A percentile compares a stretch with the other conserved stretches of the same genome.
These are phyloP conservation scores for Apiospora kogelbergensis DNA, from an alignment of 2,329 filamentous ascomycete species.

Conservation along the genomic window DNA sequence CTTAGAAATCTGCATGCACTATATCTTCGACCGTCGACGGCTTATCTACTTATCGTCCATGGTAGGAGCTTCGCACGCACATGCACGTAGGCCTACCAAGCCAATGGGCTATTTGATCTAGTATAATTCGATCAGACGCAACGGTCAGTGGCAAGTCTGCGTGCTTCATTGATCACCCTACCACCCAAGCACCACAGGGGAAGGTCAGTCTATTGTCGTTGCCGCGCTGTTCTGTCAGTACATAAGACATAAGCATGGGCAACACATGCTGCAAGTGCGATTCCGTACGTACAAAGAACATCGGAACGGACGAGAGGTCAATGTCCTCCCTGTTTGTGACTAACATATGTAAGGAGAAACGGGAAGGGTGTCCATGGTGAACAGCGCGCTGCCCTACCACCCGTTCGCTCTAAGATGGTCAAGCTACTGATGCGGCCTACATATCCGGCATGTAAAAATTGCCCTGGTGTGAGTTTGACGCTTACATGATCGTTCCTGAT, in stretches of 20 bases:
- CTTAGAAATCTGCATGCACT: background rate
- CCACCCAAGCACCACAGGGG: background rate
- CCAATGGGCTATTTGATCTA: background rate
- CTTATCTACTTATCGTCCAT: background rate
- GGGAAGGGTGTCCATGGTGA: background rate
- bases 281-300: background rate
- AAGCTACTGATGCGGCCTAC: background rate
- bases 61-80: background rate
- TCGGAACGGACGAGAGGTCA: background rate
- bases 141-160: background rate
- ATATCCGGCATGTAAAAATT: background rate
- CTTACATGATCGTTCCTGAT: background rate
- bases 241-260: background rate
- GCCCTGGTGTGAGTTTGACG: constrained; percentile 1
- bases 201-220: background rate
- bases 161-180: background rate
- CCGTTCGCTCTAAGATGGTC: background rate
- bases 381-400: background rate
- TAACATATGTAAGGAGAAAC: background rate
- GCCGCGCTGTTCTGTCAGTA: background rate
- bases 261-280: background rate
- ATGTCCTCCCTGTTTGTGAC: background rate
- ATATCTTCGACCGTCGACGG: background rate
- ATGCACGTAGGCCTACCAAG: background rate
- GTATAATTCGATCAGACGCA: background rate